Percentiles rank a stretch among this genome's conserved stretches.
Conservation (phyloP, 352 stramenopile genomes). For the Elongisporangium anandrum region DNA sequence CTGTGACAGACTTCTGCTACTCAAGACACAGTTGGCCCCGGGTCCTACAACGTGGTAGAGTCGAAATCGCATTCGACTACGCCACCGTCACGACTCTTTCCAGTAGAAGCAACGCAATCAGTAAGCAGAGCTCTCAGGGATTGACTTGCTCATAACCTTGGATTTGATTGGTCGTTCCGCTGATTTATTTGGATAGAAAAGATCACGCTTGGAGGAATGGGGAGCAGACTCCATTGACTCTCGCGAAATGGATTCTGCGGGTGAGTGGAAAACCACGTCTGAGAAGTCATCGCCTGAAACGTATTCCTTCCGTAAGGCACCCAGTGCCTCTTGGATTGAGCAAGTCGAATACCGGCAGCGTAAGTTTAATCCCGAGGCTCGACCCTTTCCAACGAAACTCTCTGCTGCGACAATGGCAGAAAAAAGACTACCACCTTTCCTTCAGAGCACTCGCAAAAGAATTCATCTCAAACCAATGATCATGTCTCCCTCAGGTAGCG, state of each 20-base stretch:
- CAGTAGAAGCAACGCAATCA: background rate
- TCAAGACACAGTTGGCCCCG: slow-evolving; percentile 42
- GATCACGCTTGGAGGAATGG: slow-evolving; percentile 40
- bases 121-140: background rate
- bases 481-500: background rate
- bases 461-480: slow-evolving; percentile 19
- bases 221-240: slow-evolving; percentile 22
- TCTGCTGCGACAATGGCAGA: slow-evolving; percentile 13
- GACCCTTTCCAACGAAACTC: slow-evolving; percentile 1
- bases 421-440: slow-evolving; percentile 37
- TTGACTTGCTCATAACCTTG: background rate
- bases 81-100: background rate
- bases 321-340: slow-evolving; percentile 61
- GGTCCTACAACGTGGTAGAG: slow-evolving; percentile 41
- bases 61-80: background rate
- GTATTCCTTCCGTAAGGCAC: slow-evolving; percentile 54
- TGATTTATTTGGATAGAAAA: slow-evolving; percentile 2
- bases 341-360: slow-evolving; percentile 50
- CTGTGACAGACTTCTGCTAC: slow-evolving; percentile 36
- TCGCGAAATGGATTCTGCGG: slow-evolving; percentile 45
- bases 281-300: slow-evolving; percentile 51
- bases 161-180: slow-evolving; percentile 8
- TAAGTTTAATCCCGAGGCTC: slow-evolving; percentile 31
- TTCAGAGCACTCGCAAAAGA: slow-evolving; percentile 40
- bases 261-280: slow-evolving; percentile 59